Evolutionary conservation across 352 stramenopile genomes (phyloP).

Genomic region (Globisporangium abappressorium): DNA sequence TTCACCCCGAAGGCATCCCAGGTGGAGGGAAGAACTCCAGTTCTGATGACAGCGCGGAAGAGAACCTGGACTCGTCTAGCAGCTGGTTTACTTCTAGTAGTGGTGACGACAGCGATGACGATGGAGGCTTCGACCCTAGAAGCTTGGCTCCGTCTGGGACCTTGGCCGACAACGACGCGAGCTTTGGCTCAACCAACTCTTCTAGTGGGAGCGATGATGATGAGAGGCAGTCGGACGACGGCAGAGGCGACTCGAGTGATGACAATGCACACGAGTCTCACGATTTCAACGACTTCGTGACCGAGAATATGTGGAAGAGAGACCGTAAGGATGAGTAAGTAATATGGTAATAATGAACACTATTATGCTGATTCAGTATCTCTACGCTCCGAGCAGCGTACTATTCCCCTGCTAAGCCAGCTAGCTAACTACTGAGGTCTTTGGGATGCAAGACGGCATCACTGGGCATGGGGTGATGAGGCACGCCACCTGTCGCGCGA

Average conservation of each 20-base stretch:
- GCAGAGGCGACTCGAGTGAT: neutral
- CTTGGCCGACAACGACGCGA: neutral
- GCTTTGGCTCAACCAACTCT: neutral
- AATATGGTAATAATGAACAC: neutral
- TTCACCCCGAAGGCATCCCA: neutral
- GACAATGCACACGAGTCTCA: neutral
- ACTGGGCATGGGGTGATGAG: neutral
- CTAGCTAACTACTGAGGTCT: neutral
- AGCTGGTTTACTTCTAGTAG: neutral
- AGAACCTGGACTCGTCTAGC: neutral
- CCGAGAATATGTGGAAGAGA: neutral
- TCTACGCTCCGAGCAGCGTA: too few species aligned
- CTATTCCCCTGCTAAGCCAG: neutral
- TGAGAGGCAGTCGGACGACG: neutral
- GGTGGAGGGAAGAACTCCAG: neutral
- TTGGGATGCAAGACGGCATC: neutral
- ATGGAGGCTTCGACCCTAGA: too few species aligned
- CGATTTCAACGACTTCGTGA: neutral
- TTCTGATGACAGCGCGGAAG: too few species aligned
- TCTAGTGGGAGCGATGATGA: neutral
- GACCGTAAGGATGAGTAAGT: neutral
- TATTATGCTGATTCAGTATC: neutral
- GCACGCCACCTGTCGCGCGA: neutral
- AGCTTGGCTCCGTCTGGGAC: too few species aligned
- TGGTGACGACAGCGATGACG: neutral